Base-by-base conservation (phyloP, 2,329 filamentous ascomycete genomes). In the Parafenestella ontariensis region DNA sequence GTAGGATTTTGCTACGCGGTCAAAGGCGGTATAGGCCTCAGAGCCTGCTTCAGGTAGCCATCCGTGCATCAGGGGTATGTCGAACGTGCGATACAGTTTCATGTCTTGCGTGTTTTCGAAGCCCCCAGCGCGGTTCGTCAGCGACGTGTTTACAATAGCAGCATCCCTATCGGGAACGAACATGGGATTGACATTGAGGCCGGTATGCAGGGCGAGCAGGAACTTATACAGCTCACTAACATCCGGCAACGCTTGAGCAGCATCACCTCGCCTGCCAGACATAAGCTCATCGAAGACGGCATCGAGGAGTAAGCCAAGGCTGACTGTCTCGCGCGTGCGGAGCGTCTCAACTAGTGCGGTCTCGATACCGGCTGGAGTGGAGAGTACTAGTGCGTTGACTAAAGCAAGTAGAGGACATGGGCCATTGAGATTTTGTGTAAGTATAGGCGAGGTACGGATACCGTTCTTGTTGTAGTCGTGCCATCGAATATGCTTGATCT, bases 151-250 rank as follows among this genome's bases (percentile, higher is more conserved):
- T 33, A 62, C 70, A 81, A 61, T 58, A 1, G 61, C 64, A 8
- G 61, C 60, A 17, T 79, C 49, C 66, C 75, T 26, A 79, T 7
- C 82, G 1, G 91, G 83, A 7, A 96, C 83, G 60, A 96, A 95
- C 18, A 90, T 87, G 2, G 95, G 95, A 62, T 99, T 99, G 52
- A 98, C 94, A 68, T 98, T 99, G 91, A 99, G 96, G 33, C 95
- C 95, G 0, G 93, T 98, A 65, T 97, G 92, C 2, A 99, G 79
- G 40, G 91, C 90, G 52, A 95, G 86, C 2, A 99, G 80, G 69
- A 99, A 99, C 6, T 84, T 83, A 73, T 96, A 96, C 1, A 99
- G 81, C 54, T 96, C 93, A 31, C 88, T 85, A 9, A 98, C 89
- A 71, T 98, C 95, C 0, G 94, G 94, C 21, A 98, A 77, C 15